Percentiles rank a stretch among this genome's conserved stretches.
phyloP scores from a whole-genome alignment of 2,329 filamentous ascomycete genomes.

The Achaetomium macrosporum region DNA sequence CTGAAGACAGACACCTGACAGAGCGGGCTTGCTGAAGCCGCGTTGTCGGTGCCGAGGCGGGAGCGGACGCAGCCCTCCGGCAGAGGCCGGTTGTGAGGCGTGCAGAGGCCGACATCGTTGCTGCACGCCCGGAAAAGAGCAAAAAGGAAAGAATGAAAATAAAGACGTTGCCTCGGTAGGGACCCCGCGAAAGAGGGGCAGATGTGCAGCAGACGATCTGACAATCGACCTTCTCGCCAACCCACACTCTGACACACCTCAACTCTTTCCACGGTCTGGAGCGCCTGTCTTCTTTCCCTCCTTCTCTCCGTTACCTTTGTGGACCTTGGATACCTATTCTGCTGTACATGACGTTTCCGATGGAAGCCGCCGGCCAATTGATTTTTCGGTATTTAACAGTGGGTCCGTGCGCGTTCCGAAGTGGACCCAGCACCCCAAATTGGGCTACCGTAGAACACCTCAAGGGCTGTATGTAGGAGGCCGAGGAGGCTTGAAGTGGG shows the following conservation, averaged over 20 bases:
- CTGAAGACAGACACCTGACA: slow-evolving; percentile 16
- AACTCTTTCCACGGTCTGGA: background rate
- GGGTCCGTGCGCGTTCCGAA: slow-evolving; percentile 16
- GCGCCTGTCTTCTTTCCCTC: background rate
- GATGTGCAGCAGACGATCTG: background rate
- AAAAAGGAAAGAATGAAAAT: background rate
- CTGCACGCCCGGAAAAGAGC: slow-evolving; percentile 5
- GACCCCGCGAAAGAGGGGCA: slow-evolving; percentile 3
- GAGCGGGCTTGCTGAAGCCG: slow-evolving; percentile 4
- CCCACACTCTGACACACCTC: background rate
- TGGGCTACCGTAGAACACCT: no score
- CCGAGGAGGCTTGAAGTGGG: no score
- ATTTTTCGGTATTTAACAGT: slow-evolving; percentile 22
- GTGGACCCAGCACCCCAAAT: background rate
- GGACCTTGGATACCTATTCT: background rate
- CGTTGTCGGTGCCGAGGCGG: slow-evolving; percentile 8
- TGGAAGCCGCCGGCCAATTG: slow-evolving; percentile 18
- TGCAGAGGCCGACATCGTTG: slow-evolving; percentile 26
- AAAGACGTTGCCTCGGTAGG: background rate
- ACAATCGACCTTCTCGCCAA: background rate
- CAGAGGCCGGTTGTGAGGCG: slow-evolving; percentile 26
- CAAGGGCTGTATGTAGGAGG: no score
- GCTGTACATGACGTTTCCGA: slow-evolving; percentile 22
- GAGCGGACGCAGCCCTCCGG: slow-evolving; percentile 19
- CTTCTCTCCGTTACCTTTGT: background rate